These are phyloP conservation scores for Pleurotus platypus DNA, from an alignment of 768 basidiomycete species.

Conservation along the genomic window DNA sequence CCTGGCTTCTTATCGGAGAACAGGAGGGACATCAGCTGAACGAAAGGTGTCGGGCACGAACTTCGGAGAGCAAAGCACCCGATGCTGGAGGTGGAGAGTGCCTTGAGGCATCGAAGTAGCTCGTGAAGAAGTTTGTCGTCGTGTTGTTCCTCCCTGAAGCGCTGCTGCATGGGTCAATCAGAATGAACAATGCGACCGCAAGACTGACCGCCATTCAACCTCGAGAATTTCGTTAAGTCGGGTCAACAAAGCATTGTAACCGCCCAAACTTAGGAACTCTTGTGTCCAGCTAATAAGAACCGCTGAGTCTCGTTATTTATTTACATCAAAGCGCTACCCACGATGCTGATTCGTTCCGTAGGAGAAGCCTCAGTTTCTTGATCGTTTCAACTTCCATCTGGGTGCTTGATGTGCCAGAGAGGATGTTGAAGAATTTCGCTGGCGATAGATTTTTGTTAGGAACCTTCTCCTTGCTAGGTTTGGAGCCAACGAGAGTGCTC, in stretches of 20 bases:
- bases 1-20: constrained; percentile 99
- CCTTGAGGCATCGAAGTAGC: constrained; percentile 90
- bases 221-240: constrained; percentile 88
- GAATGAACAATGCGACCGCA: background rate
- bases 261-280: constrained; percentile 78
- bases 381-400: constrained; percentile 81
- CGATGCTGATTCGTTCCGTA: constrained; percentile 91
- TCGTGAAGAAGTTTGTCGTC: constrained; percentile 94
- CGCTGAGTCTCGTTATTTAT: background rate
- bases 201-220: constrained; percentile 91
- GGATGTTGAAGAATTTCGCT: constrained; percentile 61
- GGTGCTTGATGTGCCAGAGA: constrained; percentile 65
- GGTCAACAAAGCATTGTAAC: constrained; percentile 81
- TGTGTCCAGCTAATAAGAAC: constrained; percentile 72
- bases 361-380: constrained; percentile 81
- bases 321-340: constrained; percentile 24
- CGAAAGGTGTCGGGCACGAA: constrained; percentile 84
- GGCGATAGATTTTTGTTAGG: constrained; percentile 55
- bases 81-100: constrained; percentile 82
- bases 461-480: constrained; percentile 49
- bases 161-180: background rate
- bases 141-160: constrained; percentile 90
- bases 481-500: constrained; percentile 30
- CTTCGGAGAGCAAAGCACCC: constrained; percentile 90
- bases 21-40: constrained; percentile 76